Evolutionary conservation across 2,329 filamentous ascomycete species (phyloP).

Genomic region (Thielaviopsis euricoi): DNA sequence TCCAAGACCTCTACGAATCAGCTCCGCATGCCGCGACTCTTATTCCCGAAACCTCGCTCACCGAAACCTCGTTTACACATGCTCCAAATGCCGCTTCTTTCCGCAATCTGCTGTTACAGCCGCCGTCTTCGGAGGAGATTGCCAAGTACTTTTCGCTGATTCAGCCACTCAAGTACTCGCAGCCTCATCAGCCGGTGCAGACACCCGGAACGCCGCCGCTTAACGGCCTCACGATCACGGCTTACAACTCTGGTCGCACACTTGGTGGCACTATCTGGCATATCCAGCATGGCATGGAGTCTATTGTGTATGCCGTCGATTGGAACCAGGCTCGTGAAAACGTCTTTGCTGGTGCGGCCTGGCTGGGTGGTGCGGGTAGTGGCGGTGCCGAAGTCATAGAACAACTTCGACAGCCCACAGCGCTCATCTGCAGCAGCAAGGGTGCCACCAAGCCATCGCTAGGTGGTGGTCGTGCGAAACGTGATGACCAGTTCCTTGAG

Average conservation of each 20-base stretch:
- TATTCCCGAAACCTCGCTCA: slow-evolving; percentile 57
- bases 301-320: slow-evolving; percentile 91
- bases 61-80: slow-evolving; percentile 21
- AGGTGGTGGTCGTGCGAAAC: slow-evolving; percentile 56
- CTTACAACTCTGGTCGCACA: slow-evolving; percentile 91
- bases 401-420: slow-evolving; percentile 81
- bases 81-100: slow-evolving; percentile 17
- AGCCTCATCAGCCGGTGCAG: slow-evolving; percentile 77
- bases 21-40: slow-evolving; percentile 76
- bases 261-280: slow-evolving; percentile 98
- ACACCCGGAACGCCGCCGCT: slow-evolving; percentile 79
- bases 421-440: slow-evolving; percentile 78
- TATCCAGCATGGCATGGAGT: slow-evolving; percentile 90
- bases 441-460: slow-evolving; percentile 58
- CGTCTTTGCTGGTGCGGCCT: slow-evolving; percentile 82
- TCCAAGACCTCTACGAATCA: slow-evolving; percentile 85
- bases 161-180: slow-evolving; percentile 87
- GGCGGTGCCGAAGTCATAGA: slow-evolving; percentile 86
- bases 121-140: slow-evolving; percentile 77
- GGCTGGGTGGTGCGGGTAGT: slow-evolving; percentile 67
- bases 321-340: slow-evolving; percentile 98
- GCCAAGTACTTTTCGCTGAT: slow-evolving; percentile 81
- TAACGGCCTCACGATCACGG: slow-evolving; percentile 84
- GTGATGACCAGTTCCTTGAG: slow-evolving; percentile 72
- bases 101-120: slow-evolving; percentile 42